Conservation (phyloP, 208 protist genomes). For the Trypanosoma congolense region DNA sequence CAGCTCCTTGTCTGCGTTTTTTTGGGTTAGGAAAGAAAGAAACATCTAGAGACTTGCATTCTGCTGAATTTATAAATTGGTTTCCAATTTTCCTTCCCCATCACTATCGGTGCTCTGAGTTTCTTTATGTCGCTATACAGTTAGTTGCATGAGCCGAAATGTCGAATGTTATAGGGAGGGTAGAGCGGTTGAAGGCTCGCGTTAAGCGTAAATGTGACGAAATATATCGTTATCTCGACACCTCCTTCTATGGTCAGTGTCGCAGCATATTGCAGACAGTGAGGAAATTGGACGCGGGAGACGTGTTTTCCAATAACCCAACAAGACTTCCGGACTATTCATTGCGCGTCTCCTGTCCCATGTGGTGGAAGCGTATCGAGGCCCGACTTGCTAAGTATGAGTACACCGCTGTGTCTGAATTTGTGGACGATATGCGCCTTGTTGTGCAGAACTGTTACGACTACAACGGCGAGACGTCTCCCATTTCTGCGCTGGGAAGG, state of each 20-base stretch:
- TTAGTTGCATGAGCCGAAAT: constrained; percentile 1
- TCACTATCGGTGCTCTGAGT: not conserved
- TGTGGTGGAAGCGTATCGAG: constrained; percentile 65
- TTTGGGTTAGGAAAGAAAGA: too few species aligned
- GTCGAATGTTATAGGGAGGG: constrained; percentile 13
- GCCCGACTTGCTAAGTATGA: constrained; percentile 56
- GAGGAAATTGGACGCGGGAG: constrained; percentile 28
- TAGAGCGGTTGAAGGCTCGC: constrained; percentile 29
- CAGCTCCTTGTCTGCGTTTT: too few species aligned
- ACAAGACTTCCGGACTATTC: constrained; percentile 43
- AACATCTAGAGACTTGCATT: too few species aligned
- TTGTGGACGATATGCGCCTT: constrained; percentile 78
- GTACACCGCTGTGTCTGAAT: constrained; percentile 47
- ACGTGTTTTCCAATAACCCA: constrained; percentile 54
- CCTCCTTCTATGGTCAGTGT: constrained; percentile 57
- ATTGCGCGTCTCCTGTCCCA: constrained; percentile 36
- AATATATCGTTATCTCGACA: constrained; percentile 47
- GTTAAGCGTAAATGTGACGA: constrained; percentile 54
- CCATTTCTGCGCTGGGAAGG: constrained; percentile 37
- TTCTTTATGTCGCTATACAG: not conserved
- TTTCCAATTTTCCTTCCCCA: not conserved
- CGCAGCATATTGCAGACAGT: constrained; percentile 34
- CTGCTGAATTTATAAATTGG: too few species aligned
- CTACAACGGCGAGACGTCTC: constrained; percentile 54
- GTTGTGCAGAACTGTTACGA: constrained; percentile 80